Evolutionary conservation across 495 filamentous ascomycete genomes (phyloP).

Genomic region (Glonium stellatum): DNA sequence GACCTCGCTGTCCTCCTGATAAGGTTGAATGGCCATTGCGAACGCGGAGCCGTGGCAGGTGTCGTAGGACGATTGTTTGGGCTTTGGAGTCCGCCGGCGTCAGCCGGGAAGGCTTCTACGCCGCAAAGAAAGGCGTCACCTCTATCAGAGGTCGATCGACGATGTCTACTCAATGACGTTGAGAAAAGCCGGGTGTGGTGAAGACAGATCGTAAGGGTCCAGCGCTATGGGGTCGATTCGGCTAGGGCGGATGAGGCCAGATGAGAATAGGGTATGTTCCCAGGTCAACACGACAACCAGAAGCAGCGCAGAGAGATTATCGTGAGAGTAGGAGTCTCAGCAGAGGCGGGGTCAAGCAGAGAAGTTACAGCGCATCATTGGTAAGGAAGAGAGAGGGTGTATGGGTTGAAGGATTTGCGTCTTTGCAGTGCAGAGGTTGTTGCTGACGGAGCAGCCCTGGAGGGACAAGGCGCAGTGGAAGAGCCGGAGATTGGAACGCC

Average conservation of each 20-base stretch:
- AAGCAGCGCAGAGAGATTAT: neutral
- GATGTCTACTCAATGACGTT: constrained; percentile 1
- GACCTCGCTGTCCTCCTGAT: constrained; percentile 31
- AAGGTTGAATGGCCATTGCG: constrained; percentile 29
- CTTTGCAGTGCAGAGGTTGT: neutral
- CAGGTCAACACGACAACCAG: neutral
- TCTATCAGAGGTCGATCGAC: neutral
- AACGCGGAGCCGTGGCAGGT: constrained; percentile 3
- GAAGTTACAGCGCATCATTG: neutral
- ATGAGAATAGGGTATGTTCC: neutral
- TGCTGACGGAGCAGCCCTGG: constrained; percentile 7
- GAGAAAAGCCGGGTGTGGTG: neutral
- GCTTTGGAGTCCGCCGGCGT: constrained; percentile 16
- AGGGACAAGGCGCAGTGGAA: neutral
- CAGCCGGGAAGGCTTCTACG: constrained; percentile 25
- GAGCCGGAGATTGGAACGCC: neutral
- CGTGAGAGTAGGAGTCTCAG: neutral
- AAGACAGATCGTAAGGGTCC: constrained; percentile 6
- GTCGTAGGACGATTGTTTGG: constrained; percentile 10
- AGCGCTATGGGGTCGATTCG: constrained; percentile 13
- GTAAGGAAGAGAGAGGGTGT: neutral
- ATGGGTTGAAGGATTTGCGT: neutral
- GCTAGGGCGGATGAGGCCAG: constrained; percentile 12
- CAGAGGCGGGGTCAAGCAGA: neutral
- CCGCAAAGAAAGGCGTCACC: constrained; percentile 17